Evolutionary conservation across 2,329 filamentous ascomycete genomes (phyloP), one percentile per base, ranked within the genome.

Genomic region (Scedosporium dehoogii): DNA sequence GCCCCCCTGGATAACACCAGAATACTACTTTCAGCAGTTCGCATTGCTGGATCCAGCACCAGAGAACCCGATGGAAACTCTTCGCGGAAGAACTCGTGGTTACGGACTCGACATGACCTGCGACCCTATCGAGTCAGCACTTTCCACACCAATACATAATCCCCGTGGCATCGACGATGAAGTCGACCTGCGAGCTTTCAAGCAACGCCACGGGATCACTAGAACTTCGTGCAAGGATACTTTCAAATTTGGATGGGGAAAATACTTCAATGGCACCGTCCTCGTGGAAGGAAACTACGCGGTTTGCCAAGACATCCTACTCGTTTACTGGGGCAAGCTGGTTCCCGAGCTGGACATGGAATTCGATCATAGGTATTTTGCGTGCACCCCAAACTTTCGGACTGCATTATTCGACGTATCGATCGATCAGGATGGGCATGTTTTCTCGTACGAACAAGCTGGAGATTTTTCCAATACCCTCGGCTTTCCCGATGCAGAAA

Each of bases 21-120:
- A 73, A 0, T 75, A 73, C 12, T 79, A 76, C 9, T 86, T 85
- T 55, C 63, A 83, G 0, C 79, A 81, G 0, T 75, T 81, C 27
- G 16, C 65, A 0, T 1, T 71, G 3, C 16, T 44, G 1, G 1
- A 18, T 46, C n/a, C 18, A 0, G 6, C 5, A n/a, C 1, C 4
- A 18, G 7, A 42, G 1, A 56, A 61, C n/a, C 5, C 1, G 7
- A 41, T 1, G 38, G 33, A 3, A 60, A 65, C 23, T 10, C 23
- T 27, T 1, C 68, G 66, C 42, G 68, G 70, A 0, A 9, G 16
- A 0, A 72, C 71, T 0, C 65, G 68, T 4, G 74, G 74, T 0
- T 74, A 71, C 23, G 72, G 73, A 0, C 61, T 68, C 0, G 57
- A 51, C 0, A 58, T 65, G 0, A 69, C 71, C 14, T 73, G 72